Evolutionary conservation across 257 asterid species (phyloP), one percentile per base, ranked within the genome.

Genomic region (Solanum chmielewskii): DNA sequence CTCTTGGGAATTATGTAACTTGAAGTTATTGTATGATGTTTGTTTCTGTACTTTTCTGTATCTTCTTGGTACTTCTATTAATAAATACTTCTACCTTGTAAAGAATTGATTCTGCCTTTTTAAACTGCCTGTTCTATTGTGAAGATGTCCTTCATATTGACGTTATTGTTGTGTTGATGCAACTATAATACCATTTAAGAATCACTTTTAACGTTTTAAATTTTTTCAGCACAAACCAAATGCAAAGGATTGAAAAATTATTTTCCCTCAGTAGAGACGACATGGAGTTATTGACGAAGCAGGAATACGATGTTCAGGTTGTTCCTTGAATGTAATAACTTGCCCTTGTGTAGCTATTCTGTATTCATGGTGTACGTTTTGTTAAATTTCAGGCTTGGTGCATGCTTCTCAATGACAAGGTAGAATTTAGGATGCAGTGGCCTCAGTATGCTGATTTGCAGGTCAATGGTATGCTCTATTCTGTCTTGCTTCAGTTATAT

Each of bases 371-470:
- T 81, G 69, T 81, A 18, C 49, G 11, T 49, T 81, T 81, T 49
- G 69, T 52, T 49, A 47, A 90, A 87, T 78, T 87, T 73, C 88
- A 97, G 98, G 99, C 96, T 12, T 95, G 98, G 98, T 94, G 98
- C 93, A 94, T 95, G 94, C 98, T 96, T 90, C 95, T 96, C 76
- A 96, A 93, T 88, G 99, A 96, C 94, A 95, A 95, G 94, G 99
- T 95, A 88, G 89, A 91, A 18, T 96, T 95, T 89, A 93, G 98
- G 93, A 95, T 96, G 98, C 99, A 95, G 90, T 97, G 99, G 98
- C 98, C 98, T 86, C 98, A 92, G 60, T 89, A 93, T 91, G 96
- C 98, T 11, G 97, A 94, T 88, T 93, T 97, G 83, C 98, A 94
- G 92, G 91, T 97, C 89, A 97, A 97, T 90, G 98, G 99, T 97